These are phyloP conservation scores for Cryptococcus sp. DNA, from an alignment of 1,284 basidiomycete genomes.

Conservation along the genomic window DNA sequence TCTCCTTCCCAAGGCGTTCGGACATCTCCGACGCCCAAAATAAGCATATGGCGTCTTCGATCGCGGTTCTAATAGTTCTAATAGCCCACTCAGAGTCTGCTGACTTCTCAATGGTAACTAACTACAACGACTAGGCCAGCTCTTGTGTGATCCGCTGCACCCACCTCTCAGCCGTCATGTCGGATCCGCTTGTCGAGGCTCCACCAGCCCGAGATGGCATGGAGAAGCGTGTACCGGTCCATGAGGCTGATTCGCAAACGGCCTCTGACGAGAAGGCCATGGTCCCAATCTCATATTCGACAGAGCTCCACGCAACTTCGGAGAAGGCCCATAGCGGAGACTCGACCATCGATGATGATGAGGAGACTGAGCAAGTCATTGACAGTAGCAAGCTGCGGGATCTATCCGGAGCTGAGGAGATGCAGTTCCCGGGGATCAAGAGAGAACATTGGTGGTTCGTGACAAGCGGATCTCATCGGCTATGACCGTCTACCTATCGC, in stretches of 20 bases:
- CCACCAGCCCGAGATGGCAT: too few species aligned
- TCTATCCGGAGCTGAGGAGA: constrained; percentile 18
- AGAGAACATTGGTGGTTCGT: constrained; percentile 46
- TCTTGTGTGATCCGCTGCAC: neutral
- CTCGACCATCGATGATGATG: neutral
- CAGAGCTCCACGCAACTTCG: neutral
- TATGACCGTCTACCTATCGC: neutral
- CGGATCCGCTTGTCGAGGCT: neutral
- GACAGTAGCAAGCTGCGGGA: constrained; percentile 27
- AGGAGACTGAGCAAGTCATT: neutral
- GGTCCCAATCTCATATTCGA: neutral
- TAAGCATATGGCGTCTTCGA: neutral
- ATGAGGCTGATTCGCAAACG: too few species aligned
- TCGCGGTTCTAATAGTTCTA: neutral
- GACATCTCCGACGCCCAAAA: neutral
- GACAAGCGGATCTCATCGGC: neutral
- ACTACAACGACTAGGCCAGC: neutral
- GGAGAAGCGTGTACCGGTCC: too few species aligned
- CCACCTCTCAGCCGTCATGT: neutral
- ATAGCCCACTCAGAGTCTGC: neutral
- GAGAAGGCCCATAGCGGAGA: neutral
- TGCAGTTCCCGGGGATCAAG: constrained; percentile 33
- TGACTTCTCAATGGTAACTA: neutral
- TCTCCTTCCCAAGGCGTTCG: neutral
- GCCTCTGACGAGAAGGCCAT: neutral